phyloP scores from a whole-genome alignment of 1,284 basidiomycete species.

The Cryptococcus deneoformans region DNA sequence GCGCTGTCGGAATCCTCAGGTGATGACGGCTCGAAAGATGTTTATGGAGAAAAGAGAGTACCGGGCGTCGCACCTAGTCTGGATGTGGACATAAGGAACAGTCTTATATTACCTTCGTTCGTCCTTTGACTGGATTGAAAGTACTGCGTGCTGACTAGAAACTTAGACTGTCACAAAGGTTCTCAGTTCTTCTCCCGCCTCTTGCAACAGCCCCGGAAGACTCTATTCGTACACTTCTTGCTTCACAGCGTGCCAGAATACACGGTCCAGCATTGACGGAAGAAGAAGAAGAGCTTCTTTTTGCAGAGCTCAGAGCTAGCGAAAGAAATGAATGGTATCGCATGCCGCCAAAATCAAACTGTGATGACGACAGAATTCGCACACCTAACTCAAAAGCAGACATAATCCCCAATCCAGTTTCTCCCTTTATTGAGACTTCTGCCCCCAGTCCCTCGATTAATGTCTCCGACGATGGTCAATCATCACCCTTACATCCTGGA shows the following conservation, averaged over 20 bases:
- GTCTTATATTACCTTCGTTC: constrained; percentile 45
- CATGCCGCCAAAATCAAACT: no score
- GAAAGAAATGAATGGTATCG: not conserved
- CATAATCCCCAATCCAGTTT: not conserved
- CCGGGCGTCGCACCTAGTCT: constrained; percentile 28
- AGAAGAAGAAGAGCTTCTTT: constrained; percentile 44
- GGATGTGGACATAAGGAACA: constrained; percentile 41
- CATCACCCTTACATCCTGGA: not conserved
- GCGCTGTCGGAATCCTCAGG: no score
- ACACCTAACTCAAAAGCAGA: not conserved
- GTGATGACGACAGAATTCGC: no score
- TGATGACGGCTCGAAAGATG: no score
- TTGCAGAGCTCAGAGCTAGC: constrained; percentile 33
- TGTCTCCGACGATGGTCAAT: constrained; percentile 4
- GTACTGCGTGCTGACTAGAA: not conserved
- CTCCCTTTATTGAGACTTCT: constrained; percentile 12
- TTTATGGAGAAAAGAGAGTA: not conserved
- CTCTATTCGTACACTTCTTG: constrained; percentile 34
- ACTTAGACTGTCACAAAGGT: constrained; percentile 37
- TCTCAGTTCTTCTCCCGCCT: constrained; percentile 43
- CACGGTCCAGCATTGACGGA: constrained; percentile 37
- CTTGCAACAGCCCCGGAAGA: constrained; percentile 33
- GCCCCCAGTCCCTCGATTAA: constrained; percentile 13
- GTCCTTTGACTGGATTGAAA: constrained; percentile 8
- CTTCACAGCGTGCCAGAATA: constrained; percentile 34